Conservation (phyloP, 2,329 filamentous ascomycete species). For the Ceratocystis albifundus region DNA sequence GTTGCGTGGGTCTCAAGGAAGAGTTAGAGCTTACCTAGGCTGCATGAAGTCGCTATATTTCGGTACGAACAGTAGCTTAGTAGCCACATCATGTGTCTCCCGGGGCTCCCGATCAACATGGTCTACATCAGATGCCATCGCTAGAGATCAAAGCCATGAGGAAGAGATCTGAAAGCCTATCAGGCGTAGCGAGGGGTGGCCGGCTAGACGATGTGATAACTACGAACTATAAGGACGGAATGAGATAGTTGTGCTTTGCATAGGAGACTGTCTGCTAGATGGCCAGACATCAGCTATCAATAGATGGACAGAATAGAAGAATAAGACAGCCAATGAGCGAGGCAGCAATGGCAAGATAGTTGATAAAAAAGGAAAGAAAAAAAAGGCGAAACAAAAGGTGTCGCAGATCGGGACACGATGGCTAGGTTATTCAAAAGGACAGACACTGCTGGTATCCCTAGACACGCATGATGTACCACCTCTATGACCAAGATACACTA, state of each 20-base stretch:
- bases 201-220: background rate
- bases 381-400: background rate
- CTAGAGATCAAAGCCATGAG: background rate
- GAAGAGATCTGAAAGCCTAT: background rate
- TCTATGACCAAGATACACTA: too few relatives aligned
- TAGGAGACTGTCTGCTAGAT: too few relatives aligned
- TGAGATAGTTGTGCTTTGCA: too few relatives aligned
- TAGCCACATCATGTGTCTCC: background rate
- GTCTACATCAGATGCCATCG: conserved; percentile 4
- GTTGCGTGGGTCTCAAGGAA: too few relatives aligned
- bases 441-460: too few relatives aligned
- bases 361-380: background rate
- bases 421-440: background rate
- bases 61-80: background rate
- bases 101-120: background rate
- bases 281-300: too few relatives aligned
- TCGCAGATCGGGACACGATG: background rate
- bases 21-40: background rate
- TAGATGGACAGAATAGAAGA: too few relatives aligned
- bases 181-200: background rate
- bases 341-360: too few relatives aligned
- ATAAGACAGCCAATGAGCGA: too few relatives aligned
- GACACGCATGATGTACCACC: too few relatives aligned
- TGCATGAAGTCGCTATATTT: background rate
- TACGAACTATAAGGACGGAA: too few relatives aligned